Conservation (phyloP, 305 asterid species). For the Fraxinus albicans region DNA sequence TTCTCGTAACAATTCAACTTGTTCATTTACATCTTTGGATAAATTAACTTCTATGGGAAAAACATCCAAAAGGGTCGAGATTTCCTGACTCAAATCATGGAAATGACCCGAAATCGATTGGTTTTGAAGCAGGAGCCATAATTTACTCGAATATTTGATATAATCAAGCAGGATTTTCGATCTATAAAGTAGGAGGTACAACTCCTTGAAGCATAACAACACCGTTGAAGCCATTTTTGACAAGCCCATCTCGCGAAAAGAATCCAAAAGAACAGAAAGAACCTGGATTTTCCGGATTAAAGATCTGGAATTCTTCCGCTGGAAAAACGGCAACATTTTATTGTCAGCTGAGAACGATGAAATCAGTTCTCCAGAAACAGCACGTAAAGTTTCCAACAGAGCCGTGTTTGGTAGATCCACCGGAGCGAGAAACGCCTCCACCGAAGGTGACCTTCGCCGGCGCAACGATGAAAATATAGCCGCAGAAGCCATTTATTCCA, state of each 20-base stretch:
- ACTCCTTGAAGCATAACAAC: conserved; percentile 79
- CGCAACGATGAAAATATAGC: conserved; percentile 81
- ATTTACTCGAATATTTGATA: conserved; percentile 61
- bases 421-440: conserved; percentile 81
- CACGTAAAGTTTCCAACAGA: conserved; percentile 53
- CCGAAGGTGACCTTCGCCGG: conserved; percentile 80
- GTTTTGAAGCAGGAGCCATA: conserved; percentile 83
- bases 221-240: conserved; percentile 38
- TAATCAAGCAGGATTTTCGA: conserved; percentile 76
- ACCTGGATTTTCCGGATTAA: conserved; percentile 68
- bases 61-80: conserved; percentile 81
- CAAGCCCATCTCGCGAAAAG: conserved; percentile 41
- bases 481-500: conserved; percentile 66
- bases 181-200: conserved; percentile 85
- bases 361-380: conserved; percentile 53
- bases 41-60: conserved; percentile 59
- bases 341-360: conserved; percentile 42
- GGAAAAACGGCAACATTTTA: conserved; percentile 45
- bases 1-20: conserved; percentile 56
- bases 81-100: conserved; percentile 79
- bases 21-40: conserved; percentile 68
- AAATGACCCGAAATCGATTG: conserved; percentile 74
- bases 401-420: conserved; percentile 61
- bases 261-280: conserved; percentile 57
- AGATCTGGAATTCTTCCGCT: conserved; percentile 57